These are phyloP conservation scores for Irpex lacteus DNA, from an alignment of 1,284 basidiomycete genomes.

Conservation along the genomic window DNA sequence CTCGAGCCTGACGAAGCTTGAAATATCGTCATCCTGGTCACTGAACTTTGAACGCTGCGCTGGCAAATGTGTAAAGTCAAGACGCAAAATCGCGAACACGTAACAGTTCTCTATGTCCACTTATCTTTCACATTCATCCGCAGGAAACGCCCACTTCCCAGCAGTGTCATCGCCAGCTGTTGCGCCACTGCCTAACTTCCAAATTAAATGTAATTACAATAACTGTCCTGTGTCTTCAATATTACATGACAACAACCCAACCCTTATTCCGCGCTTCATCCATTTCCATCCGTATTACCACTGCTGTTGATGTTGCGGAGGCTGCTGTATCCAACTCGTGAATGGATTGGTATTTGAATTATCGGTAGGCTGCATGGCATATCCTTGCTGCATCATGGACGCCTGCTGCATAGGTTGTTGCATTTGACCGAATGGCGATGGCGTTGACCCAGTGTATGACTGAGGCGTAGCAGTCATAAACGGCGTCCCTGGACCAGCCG, in stretches of 20 bases:
- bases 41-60: background rate
- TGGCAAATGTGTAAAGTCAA: background rate
- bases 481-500: background rate
- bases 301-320: conserved; percentile 15
- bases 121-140: background rate
- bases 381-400: conserved; percentile 6
- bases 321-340: conserved; percentile 26
- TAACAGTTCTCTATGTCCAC: background rate
- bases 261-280: background rate
- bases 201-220: background rate
- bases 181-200: background rate
- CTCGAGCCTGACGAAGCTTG: background rate
- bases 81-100: too few relatives aligned
- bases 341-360: conserved; percentile 24
- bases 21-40: background rate
- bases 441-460: conserved; percentile 9
- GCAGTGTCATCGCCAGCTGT: too few relatives aligned
- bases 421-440: conserved; percentile 20
- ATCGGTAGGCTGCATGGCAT: background rate
- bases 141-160: too few relatives aligned
- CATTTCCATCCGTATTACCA: conserved; percentile 1
- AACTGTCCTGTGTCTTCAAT: background rate
- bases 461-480: conserved; percentile 9
- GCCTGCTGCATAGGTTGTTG: conserved; percentile 15
- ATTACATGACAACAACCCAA: background rate